Evolutionary conservation across 768 basidiomycete genomes (phyloP), one percentile per base, ranked within the genome.

Genomic region (Boletus bicolor): DNA sequence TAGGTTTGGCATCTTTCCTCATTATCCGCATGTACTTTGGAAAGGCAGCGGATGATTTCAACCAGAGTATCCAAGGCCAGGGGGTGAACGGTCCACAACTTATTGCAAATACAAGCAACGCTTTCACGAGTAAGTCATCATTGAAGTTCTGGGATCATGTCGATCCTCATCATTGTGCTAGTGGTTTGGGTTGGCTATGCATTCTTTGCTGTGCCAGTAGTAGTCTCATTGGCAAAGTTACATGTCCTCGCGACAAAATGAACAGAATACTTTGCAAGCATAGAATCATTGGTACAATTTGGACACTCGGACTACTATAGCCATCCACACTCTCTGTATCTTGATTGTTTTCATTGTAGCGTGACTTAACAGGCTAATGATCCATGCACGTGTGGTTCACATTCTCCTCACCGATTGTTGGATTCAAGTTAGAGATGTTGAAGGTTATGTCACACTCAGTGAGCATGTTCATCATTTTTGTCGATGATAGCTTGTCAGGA

Each of bases 101-200:
- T 43, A 72, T 83, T 43, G 89, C 90, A 30, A 68, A 74, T 11
- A 75, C 75, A n/a, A 80, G 85, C 57, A 90, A 88, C 61, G 88
- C 81, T 7, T 91, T 91, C 59, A 85, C 82, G 43, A 88, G 89
- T 91, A 58, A 64, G 85, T 79, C 14, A 9, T 26, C 38, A 28
- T 38, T 57, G 14, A 35, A 39, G 9, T 24, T 48, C 24, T 54
- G 3, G 10, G 30, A 46, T 43, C 24, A 19, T 21, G 37, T 28
- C 38, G 44, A 42, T 37, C 38, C 38, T 60, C 26, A 62, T 53
- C 9, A 15, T 50, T 9, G 14, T 32, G 14, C 6, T 43, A 92
- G 89, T 92, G 87, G 77, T 85, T 42, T 91, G 86, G 82, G 82
- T 90, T 19, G 88, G 81, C 15, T 89, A 88, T 60, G 82, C 85